Evolutionary conservation across 306 rosid genomes (phyloP).

Genomic region (Urtica urens): DNA sequence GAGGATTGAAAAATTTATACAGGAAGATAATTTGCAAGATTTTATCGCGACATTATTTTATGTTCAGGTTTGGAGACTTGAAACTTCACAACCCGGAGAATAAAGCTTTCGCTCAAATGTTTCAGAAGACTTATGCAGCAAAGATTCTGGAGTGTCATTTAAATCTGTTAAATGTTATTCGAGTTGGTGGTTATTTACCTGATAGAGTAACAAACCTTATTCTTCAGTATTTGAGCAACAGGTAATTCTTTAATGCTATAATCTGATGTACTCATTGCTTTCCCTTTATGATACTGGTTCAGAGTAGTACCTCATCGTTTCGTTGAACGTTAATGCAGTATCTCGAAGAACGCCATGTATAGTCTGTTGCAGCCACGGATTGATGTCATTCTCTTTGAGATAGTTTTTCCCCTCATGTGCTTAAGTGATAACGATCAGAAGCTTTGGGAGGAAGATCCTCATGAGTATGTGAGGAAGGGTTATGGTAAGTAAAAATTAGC

Average conservation of each 20-base stretch:
- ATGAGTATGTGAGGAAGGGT: slow-evolving; percentile 97
- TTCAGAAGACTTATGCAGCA: slow-evolving; percentile 89
- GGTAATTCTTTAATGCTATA: slow-evolving; percentile 33
- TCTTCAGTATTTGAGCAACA: slow-evolving; percentile 89
- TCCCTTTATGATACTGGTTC: not conserved
- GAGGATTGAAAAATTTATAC: not conserved
- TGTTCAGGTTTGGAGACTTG: slow-evolving; percentile 80
- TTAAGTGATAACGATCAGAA: slow-evolving; percentile 81
- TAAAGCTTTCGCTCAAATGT: slow-evolving; percentile 85
- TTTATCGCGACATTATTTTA: slow-evolving; percentile 1
- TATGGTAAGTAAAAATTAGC: slow-evolving; percentile 50
- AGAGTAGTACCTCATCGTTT: no score
- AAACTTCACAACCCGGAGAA: slow-evolving; percentile 88
- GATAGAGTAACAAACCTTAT: slow-evolving; percentile 84
- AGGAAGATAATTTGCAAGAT: not conserved
- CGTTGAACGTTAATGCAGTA: slow-evolving; percentile 65
- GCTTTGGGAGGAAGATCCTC: slow-evolving; percentile 98
- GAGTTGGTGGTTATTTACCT: slow-evolving; percentile 84
- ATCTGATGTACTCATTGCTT: not conserved
- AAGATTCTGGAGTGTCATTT: slow-evolving; percentile 85
- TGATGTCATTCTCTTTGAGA: slow-evolving; percentile 78
- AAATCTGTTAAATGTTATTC: slow-evolving; percentile 66
- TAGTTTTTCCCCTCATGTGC: slow-evolving; percentile 93
- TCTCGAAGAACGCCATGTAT: slow-evolving; percentile 77
- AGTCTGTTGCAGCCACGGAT: slow-evolving; percentile 74